These are phyloP conservation scores for Clohesyomyces aquaticus DNA, from an alignment of 495 filamentous ascomycete species.

Conservation along the genomic window DNA sequence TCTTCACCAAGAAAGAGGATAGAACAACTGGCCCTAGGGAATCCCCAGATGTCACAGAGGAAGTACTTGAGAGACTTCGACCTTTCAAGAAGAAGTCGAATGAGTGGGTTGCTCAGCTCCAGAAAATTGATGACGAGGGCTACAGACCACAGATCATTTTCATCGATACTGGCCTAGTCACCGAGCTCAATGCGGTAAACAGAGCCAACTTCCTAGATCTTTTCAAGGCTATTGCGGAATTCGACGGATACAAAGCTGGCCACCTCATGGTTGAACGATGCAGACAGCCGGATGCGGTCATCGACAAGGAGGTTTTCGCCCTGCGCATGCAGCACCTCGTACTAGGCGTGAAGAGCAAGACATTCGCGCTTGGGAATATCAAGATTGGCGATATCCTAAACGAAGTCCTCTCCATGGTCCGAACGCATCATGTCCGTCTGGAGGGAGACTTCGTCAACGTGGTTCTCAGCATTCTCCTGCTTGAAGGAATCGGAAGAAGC, in stretches of 20 bases:
- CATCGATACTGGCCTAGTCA: conserved; percentile 96
- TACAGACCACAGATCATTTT: conserved; percentile 95
- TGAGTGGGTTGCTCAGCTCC: conserved; percentile 73
- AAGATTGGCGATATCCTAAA: conserved; percentile 95
- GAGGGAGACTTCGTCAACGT: conserved; percentile 99
- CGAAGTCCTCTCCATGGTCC: conserved; percentile 89
- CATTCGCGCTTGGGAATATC: conserved; percentile 90
- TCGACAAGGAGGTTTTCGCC: conserved; percentile 87
- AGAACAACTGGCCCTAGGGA: conserved; percentile 42
- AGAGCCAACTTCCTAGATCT: conserved; percentile 92
- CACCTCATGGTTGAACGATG: conserved; percentile 96
- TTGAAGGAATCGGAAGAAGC: conserved; percentile 91
- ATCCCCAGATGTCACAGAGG: conserved; percentile 77
- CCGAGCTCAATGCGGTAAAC: conserved; percentile 84
- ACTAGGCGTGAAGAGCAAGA: conserved; percentile 81
- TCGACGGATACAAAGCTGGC: conserved; percentile 94
- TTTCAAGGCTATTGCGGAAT: conserved; percentile 94
- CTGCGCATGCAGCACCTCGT: conserved; percentile 97
- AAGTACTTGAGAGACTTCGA: conserved; percentile 76
- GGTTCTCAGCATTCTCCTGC: conserved; percentile 87
- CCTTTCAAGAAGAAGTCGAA: conserved; percentile 67
- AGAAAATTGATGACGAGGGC: conserved; percentile 81
- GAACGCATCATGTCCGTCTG: conserved; percentile 87
- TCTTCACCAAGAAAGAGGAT: conserved; percentile 53
- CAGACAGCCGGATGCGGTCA: conserved; percentile 83